Base-by-base conservation (phyloP, 495 filamentous ascomycete species). In the Neurospora sp. region DNA sequence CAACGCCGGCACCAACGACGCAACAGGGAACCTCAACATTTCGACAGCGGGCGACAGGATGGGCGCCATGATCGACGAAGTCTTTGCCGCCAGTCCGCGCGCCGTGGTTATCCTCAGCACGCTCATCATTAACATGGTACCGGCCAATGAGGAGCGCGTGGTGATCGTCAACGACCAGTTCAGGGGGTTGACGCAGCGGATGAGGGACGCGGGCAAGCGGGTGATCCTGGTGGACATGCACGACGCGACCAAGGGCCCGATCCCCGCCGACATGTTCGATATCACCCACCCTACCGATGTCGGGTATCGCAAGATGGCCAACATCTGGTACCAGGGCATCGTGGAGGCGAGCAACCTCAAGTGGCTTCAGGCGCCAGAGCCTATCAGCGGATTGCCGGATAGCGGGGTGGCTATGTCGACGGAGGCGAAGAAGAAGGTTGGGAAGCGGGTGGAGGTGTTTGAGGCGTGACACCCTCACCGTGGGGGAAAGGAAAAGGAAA, bases 251-350 rank as follows among this genome's bases (percentile, higher is more conserved):
- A 59, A 70, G 0, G 79, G 78, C 8, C 81, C 86, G 37, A 48
- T 40, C 12, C 2, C 45, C 7, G 70, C 65, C 7, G 83, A 87
- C 69, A 65, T 89, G 41, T 78, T 77, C 0, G 87, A 88, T 73
- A 80, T 78, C 6, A 86, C 80, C 0, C 87, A 89, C 69, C 87
- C 87, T 0, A 84, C 77, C 17, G 83, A 86, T 48, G 71, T 27
- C 1, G 87, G 87, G 10, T 89, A 89, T 68, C 73, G 76, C 72
- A 82, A 84, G 75, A 88, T 90, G 87, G 85, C 87, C 10, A 74
- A 81, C 2, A 78, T 89, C 0, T 89, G 84, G 83, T 86, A 79
- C 76, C 76, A 75, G 0, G 86, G 81, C 5, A 78, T 89, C 20
- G 70, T 79, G 70, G 70, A 75, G 41, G 81, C 78, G 0, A 75